Evolutionary conservation across 1,284 basidiomycete genomes (phyloP).

Genomic region (Heterobasidion parviporum): DNA sequence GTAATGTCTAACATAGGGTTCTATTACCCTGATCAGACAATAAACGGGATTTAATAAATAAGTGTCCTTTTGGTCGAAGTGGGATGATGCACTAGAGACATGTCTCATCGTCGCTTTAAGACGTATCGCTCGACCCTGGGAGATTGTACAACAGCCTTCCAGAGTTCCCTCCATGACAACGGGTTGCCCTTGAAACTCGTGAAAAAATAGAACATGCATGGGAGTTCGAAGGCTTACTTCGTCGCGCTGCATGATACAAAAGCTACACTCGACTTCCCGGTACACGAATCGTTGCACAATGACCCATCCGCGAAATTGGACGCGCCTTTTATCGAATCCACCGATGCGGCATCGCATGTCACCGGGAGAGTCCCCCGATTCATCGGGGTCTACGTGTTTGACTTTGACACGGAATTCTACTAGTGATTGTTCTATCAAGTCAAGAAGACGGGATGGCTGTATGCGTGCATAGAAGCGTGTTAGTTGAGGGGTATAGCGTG

Average conservation of each 20-base stretch:
- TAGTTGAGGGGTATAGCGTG: conserved; percentile 60
- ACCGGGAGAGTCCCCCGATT: conserved; percentile 42
- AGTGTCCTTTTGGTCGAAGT: no score
- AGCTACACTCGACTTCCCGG: conserved; percentile 39
- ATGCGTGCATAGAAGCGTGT: conserved; percentile 68
- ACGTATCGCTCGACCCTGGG: conserved; percentile 49
- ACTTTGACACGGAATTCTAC: conserved; percentile 39
- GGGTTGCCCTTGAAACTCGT: conserved; percentile 50
- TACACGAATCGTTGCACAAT: conserved; percentile 51
- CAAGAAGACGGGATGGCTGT: conserved; percentile 41
- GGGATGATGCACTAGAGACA: no score
- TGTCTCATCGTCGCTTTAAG: background rate
- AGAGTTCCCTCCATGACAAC: conserved; percentile 66
- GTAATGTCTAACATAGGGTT: no score
- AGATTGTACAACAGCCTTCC: conserved; percentile 52
- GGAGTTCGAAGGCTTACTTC: conserved; percentile 31
- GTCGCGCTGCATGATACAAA: conserved; percentile 60
- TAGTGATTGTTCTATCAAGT: conserved; percentile 44
- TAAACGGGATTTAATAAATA: no score
- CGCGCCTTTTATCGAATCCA: conserved; percentile 51
- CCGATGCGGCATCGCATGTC: conserved; percentile 40
- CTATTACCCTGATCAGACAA: no score
- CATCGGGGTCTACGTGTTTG: conserved; percentile 36
- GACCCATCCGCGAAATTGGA: conserved; percentile 63
- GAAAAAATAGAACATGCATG: conserved; percentile 1